Evolutionary conservation across 805 yeast genomes (phyloP).

Genomic region (Monosporozyma unispora): DNA sequence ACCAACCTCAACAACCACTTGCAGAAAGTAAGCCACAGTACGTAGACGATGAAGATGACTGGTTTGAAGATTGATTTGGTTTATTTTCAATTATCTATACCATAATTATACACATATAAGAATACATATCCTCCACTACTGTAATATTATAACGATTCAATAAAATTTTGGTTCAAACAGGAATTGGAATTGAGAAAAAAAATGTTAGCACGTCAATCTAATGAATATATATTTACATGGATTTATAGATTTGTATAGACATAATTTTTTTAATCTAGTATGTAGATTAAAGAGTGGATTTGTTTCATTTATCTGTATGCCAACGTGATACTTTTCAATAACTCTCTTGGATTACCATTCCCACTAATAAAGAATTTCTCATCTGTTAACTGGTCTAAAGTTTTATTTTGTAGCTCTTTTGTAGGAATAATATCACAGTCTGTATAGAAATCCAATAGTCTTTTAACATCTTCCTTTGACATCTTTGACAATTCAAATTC

Average conservation of each 20-base stretch:
- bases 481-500: constrained; percentile 38
- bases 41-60: constrained; percentile 28
- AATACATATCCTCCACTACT: background rate
- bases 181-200: too few species aligned
- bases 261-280: too few species aligned
- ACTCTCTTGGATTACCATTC: constrained; percentile 54
- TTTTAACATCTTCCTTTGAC: constrained; percentile 36
- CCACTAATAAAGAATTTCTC: constrained; percentile 51
- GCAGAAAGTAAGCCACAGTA: constrained; percentile 18
- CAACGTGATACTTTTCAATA: constrained; percentile 31
- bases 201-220: background rate
- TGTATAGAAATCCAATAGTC: constrained; percentile 34
- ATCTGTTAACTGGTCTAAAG: constrained; percentile 32
- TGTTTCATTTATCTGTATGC: constrained; percentile 4
- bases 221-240: constrained; percentile 6
- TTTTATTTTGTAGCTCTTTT: constrained; percentile 27
- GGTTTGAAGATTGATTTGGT: constrained; percentile 21
- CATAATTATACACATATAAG: background rate
- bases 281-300: too few species aligned
- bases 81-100: background rate
- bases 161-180: background rate
- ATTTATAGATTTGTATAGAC: background rate
- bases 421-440: constrained; percentile 35
- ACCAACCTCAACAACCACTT: background rate
- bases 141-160: background rate